A percentile compares a stretch with the other conserved stretches of the same genome.
These are phyloP conservation scores for Sarocladium brachiariae DNA, from an alignment of 2,329 filamentous ascomycete species.

Conservation along the genomic window DNA sequence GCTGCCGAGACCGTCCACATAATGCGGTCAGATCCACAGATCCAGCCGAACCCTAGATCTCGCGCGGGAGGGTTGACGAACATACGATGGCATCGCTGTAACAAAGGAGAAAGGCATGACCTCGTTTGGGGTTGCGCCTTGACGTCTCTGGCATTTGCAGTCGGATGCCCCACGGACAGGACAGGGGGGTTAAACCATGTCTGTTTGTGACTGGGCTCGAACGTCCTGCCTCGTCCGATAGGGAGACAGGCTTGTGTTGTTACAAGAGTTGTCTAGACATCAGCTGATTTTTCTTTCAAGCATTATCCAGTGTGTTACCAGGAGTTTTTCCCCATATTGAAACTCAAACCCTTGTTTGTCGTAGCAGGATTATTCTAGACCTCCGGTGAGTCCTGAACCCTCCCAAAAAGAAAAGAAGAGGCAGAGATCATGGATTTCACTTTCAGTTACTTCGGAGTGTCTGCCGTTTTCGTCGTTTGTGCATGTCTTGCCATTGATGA, in stretches of 20 bases:
- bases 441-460: no score
- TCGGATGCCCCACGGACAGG: not conserved
- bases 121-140: conserved; percentile 7
- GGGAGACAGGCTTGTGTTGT: not conserved
- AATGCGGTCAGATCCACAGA: no score
- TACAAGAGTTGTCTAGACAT: not conserved
- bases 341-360: no score
- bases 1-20: not conserved
- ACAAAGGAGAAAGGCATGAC: not conserved
- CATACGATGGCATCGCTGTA: conserved; percentile 1
- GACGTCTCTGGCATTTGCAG: not conserved
- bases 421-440: no score
- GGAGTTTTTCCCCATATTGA: not conserved
- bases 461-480: no score
- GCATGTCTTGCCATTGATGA: no score
- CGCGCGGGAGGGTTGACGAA: not conserved
- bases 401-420: no score
- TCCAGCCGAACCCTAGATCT: not conserved
- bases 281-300: conserved; percentile 4
- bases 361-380: no score
- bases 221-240: not conserved
- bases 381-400: no score
- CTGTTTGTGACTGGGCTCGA: not conserved
- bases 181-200: not conserved
- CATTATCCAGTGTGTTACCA: no score